Evolutionary conservation across 495 filamentous ascomycete genomes (phyloP), one percentile per base, ranked within the genome.

Genomic region (Pseudomonodictys pantanalensis): DNA sequence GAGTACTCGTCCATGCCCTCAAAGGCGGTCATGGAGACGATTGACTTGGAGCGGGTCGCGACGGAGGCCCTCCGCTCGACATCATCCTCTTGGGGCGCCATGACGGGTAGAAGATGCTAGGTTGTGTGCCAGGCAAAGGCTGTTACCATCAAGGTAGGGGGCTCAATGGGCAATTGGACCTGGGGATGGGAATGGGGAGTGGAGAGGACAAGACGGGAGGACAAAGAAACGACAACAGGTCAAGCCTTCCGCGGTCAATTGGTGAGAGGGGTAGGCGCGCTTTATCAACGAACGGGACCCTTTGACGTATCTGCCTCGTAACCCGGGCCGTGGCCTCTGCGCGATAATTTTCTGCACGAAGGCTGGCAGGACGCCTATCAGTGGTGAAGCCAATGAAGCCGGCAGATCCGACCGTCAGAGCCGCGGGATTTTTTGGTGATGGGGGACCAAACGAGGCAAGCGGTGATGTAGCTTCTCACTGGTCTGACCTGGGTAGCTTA

Each of bases 1-100:
- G 66, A 67, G 49, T 75, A 75, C 60, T 75, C 72, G 50, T 75
- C 72, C 35, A 67, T 55, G 5, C 43, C 49, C 22, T 59, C 49
- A 22, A 58, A 33, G 2, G 44, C 55, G 18, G 44, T 42, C 45
- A 58, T 6, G 20, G 45, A 50, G 32, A 50, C 44, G 25, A 60
- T 53, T 1, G 56, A 60, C 49, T 53, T 60, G 22, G 47, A 52
- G 8, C 56, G 35, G 12, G 12, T 17, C 12, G 33, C 56, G 11
- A 42, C 32, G 20, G 56, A 58, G 3, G 35, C 28, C 4, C 30
- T 28, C 1, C 50, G 50, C 29, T 32, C 50, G 24, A 28, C 43
- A 22, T 47, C 35, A 39, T 20, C 35, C 5, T 32, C 3, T 9
- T 18, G 20, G 20, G 24, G 20, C 6, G 26, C 38, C 26, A 32